Evolutionary conservation across 768 basidiomycete genomes (phyloP), one percentile per base, ranked within the genome.

Genomic region (Dentipellis fragilis): DNA sequence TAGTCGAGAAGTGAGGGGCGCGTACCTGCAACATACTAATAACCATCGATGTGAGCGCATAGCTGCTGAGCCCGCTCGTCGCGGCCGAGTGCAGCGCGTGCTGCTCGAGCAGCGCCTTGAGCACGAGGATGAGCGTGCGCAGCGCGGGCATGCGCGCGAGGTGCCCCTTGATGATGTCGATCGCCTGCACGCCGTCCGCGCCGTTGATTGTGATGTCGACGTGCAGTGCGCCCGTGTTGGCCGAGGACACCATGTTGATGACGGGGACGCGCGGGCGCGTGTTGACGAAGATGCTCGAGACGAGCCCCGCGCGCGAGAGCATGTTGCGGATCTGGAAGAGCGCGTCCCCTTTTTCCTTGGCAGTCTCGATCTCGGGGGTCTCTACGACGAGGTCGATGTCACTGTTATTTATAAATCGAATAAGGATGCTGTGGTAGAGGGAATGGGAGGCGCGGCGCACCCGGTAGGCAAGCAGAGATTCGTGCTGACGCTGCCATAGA

Each of bases 181-280:
- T 72, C 0, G 79, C 80, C 12, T 69, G 70, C 22, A 81, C 63
- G 1, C 85, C 86, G 58, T 80, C 79, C 2, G 68, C 67, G 63
- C 82, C 78, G 63, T 87, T 85, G 59, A 89, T 71, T 37, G 79
- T 80, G 40, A 89, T 78, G 63, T 90, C 86, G 46, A 87, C 76
- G 29, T 75, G 74, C 51, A 85, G 69, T 1, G 76, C 73, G 14
- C 81, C 83, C 47, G 70, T 69, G 35, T 69, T 64, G 0, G 66
- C 74, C 1, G 64, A 63, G 1, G 81, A 82, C 14, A 72, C 71
- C 61, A 86, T 78, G 47, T 76, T 81, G 57, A 88, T 68, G 62
- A 89, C 81, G 3, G 87, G 87, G 1, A 86, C 83, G 54, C 73
- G 72, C 3, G 81, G 78, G 58, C 72, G 72, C 14, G 67, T 62